Evolutionary conservation across 345 rosid genomes (phyloP), one percentile per base, ranked within the genome.

Genomic region (Draba incana): DNA sequence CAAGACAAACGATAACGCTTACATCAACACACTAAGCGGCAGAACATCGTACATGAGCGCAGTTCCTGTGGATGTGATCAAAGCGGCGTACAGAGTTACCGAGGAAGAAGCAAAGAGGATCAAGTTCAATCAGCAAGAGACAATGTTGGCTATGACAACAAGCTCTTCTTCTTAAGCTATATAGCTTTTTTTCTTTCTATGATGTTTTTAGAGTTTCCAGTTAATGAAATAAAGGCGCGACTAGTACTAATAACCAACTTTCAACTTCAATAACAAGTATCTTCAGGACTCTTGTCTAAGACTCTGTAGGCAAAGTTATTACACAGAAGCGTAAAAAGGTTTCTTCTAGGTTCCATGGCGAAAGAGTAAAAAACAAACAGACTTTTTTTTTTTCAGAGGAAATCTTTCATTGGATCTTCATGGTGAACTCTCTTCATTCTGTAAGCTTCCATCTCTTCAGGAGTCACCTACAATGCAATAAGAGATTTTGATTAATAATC

Each of bases 371-470:
- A 42, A 66, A 48, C 2, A 24, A 23, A 8, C 9, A 43, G 30
- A 8, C 10, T 4, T 2, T 31, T 23, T 1, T 2, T 24, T 37
- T 39, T 2, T 62, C 37, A 53, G 33, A 72, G 71, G 66, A 72
- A 72, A 51, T 72, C 71, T 72, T 49, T 72, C 77, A 84, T 86
- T 24, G 96, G 96, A 63, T 86, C 96, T 33, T 86, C 96, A 0
- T 84, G 90, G 48, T 82, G 92, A 30, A 82, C 70, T 66, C 38
- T 86, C 83, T 84, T 86, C 92, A 89, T 84, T 70, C 96, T 79
- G 64, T 84, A 89, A 2, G 92, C 92, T 64, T 90, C 94, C 94
- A 87, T 90, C 25, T 90, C 94, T 74, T 86, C 89, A 0, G 70
- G 78, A 44, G 93, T 87, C 25, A 82, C 93, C 92, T 87, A 74